Conservation (phyloP, 1,139 yeast genomes). For the Nematodospora anomalae region DNA sequence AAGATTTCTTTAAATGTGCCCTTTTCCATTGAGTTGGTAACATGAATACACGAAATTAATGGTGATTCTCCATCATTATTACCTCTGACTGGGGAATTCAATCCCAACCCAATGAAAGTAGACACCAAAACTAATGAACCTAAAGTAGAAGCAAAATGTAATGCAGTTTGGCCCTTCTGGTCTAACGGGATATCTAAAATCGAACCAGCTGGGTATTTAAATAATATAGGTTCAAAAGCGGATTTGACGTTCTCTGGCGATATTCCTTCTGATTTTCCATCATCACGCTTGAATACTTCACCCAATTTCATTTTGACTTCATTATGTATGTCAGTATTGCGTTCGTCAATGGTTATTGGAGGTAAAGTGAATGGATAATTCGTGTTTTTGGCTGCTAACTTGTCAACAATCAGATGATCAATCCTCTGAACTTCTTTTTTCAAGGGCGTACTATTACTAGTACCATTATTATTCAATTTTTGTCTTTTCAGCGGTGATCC, state of each 20-base stretch:
- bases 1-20: constrained; percentile 40
- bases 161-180: constrained; percentile 44
- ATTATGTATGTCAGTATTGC: constrained; percentile 38
- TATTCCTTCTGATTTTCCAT: constrained; percentile 27
- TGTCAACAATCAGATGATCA: constrained; percentile 14
- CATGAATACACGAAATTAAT: constrained; percentile 40
- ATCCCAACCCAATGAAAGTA: constrained; percentile 35
- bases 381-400: constrained; percentile 34
- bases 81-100: constrained; percentile 46
- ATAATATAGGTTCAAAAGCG: constrained; percentile 23
- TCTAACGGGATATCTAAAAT: constrained; percentile 43
- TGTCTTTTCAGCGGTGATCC: constrained; percentile 41
- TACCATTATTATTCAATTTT: constrained; percentile 10
- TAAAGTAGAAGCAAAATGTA: constrained; percentile 48
- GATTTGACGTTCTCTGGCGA: constrained; percentile 35
- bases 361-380: constrained; percentile 55
- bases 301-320: constrained; percentile 55
- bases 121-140: constrained; percentile 41
- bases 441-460: background rate
- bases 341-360: constrained; percentile 44
- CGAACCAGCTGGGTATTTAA: constrained; percentile 13
- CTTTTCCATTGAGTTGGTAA: constrained; percentile 48
- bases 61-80: constrained; percentile 43
- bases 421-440: background rate
- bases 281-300: constrained; percentile 47